These are phyloP conservation scores for Phylloporus arenicola DNA, from an alignment of 768 basidiomycete species.

Conservation along the genomic window DNA sequence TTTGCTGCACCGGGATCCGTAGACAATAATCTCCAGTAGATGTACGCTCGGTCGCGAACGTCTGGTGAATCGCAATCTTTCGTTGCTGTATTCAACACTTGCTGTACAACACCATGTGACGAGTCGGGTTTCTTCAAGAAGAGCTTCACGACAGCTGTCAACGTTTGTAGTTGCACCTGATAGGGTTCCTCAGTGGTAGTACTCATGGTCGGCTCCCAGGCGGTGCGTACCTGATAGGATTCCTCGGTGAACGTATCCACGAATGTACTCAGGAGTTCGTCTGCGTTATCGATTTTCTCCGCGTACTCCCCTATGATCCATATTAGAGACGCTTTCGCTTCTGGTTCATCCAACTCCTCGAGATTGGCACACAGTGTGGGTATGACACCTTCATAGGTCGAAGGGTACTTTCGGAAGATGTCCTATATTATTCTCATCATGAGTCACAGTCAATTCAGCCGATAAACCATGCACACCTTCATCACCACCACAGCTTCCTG, in stretches of 20 bases:
- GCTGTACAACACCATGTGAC: slow-evolving; percentile 88
- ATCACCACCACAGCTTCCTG: slow-evolving; percentile 98
- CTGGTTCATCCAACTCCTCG: slow-evolving; percentile 95
- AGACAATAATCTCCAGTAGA: slow-evolving; percentile 93
- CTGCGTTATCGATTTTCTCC: slow-evolving; percentile 95
- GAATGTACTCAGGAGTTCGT: slow-evolving; percentile 84
- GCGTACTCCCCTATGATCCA: slow-evolving; percentile 99
- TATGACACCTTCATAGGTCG: slow-evolving; percentile 94
- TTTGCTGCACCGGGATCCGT: slow-evolving; percentile 96
- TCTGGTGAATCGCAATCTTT: slow-evolving; percentile 97
- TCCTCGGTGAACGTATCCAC: slow-evolving; percentile 93
- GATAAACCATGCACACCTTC: slow-evolving; percentile 57
- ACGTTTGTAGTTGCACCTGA: slow-evolving; percentile 70
- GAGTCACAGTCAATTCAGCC: neutral
- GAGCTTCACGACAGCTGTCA: slow-evolving; percentile 95
- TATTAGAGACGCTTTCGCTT: slow-evolving; percentile 95
- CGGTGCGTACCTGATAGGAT: slow-evolving; percentile 65
- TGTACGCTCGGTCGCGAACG: slow-evolving; percentile 94
- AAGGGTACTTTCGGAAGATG: slow-evolving; percentile 96
- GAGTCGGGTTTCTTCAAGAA: slow-evolving; percentile 93
- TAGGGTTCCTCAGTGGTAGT: neutral
- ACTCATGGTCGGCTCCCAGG: neutral
- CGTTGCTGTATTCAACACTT: slow-evolving; percentile 89
- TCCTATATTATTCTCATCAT: slow-evolving; percentile 49
- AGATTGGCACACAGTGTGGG: slow-evolving; percentile 91